Evolutionary conservation across 2,329 filamentous ascomycete species (phyloP), one percentile per base, ranked within the genome.

Genomic region (Aspergillus clavatus): DNA sequence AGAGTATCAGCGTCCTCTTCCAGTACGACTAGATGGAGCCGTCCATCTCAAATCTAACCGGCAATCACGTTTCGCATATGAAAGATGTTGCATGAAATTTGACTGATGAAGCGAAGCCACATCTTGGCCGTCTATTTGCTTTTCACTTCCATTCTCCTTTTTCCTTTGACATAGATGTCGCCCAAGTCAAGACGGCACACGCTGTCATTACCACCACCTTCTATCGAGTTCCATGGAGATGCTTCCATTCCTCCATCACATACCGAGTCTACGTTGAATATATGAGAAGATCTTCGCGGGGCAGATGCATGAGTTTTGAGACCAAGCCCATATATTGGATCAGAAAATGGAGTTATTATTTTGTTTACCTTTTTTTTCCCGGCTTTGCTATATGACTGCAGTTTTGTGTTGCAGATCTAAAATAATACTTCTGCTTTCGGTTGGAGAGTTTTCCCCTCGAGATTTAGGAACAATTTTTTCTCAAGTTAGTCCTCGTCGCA

Each of bases 1-100:
- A 98, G 74, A 95, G 89, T 62, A 95, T 98, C 71, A 95, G 89
- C 66, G 88, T 93, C 50, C 78, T 98, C 41, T 98, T 98, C 71
- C 85, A 89, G 65, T 86, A 88, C 69, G 85, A 88, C 65, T 89
- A 67, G 65, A 45, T 16, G 28, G 16, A 7, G 49, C 38, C 42
- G 38, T 42, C 35, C 35, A 42, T 40, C 48, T 40, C 35, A 40
- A 18, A 18, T 39, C 28, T 37, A 36, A 45, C 36, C 27, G 33
- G 43, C 45, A 39, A 22, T 40, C 37, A 39, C 42, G 44, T 46
- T 48, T 41, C 42, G 38, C 26, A 40, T 40, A 28, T 40, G 38
- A 40, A 40, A 40, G 26, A 28, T 40, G 11, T 39, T 39, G 4
- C 38, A 40, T 26, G 23, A 40, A 40, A 28, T 35, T 19, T 39